Base-by-base conservation (phyloP, 2,329 filamentous ascomycete species). In the Nothophaeocryptopus gaeumannii region DNA sequence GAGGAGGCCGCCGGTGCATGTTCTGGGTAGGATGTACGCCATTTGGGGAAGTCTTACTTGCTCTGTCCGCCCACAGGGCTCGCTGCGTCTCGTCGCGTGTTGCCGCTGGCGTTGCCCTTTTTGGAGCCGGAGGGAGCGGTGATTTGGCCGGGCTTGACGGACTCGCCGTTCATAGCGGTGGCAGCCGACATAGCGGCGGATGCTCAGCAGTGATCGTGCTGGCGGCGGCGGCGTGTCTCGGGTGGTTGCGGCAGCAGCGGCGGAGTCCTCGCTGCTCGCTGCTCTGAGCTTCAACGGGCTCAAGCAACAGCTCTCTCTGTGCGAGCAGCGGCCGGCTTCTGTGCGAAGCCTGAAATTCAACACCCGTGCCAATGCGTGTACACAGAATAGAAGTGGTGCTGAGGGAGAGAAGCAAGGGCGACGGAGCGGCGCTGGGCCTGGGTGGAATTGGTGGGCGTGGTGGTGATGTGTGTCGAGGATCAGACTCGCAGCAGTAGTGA, bases 31-130 rank as follows among this genome's bases (percentile, higher is more conserved):
- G 11, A 40, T 33, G 34, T 35, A 33, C 52, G 47, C 37, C 50
- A 51, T 45, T 45, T 58, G 51, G 46, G 45, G 35, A 20, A 13
- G 56, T 70, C 77, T 69, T 74, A 82, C 79, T 76, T 78, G 65
- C 78, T 74, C 60, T 68, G 72, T 55, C 69, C 74, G 63, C 81
- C 78, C 39, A 76, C 71, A 54, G 79, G 78, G 65, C 77, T 81
- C 50, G 70, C 75, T 58, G 76, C 71, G 63, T 79, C 78, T 68
- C 79, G 79, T 67, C 79, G 77, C 65, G 72, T 70, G 54, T 69
- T 70, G 65, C 67, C 70, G 53, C 73, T 75, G 62, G 75, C 72
- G 62, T 75, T 73, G 65, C 79, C 78, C 64, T 78, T 65, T 55
- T 64, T 66, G 15, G 58, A 55, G 10, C 45, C 31, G 38, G 52